Conservation (phyloP, 495 filamentous ascomycete genomes). For the Lepraria neglecta region DNA sequence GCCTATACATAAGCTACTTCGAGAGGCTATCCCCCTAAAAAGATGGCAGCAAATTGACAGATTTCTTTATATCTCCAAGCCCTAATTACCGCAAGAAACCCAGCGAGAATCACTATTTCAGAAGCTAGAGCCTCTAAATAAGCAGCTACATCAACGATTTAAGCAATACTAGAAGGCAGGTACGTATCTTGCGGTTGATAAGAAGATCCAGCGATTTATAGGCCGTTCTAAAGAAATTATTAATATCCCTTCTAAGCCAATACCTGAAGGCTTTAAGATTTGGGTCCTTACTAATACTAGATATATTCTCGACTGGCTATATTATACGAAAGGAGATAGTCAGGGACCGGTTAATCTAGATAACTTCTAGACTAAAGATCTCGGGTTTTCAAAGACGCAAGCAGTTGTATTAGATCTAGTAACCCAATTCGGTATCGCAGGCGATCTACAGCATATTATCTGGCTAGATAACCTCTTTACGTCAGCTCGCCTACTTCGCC, state of each 20-base stretch:
- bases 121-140: not conserved
- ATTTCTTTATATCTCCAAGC: not conserved
- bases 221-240: not conserved
- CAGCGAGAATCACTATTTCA: not conserved
- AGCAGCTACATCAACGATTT: not conserved
- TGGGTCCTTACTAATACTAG: not conserved
- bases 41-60: constrained; percentile 8
- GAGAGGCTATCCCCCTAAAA: not conserved
- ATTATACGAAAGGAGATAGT: not conserved
- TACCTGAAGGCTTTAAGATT: not conserved
- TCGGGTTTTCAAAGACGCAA: not conserved
- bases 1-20: not conserved
- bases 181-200: not conserved
- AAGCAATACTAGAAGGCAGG: not conserved
- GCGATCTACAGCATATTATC: no score
- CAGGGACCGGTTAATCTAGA: not conserved
- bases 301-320: not conserved
- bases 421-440: no score
- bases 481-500: not conserved
- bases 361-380: not conserved
- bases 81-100: not conserved
- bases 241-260: not conserved
- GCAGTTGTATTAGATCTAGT: no score
- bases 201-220: constrained; percentile 7
- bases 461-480: constrained; percentile 7